Conservation (phyloP, 352 stramenopile species). For the Phytophthora pini region DNA sequence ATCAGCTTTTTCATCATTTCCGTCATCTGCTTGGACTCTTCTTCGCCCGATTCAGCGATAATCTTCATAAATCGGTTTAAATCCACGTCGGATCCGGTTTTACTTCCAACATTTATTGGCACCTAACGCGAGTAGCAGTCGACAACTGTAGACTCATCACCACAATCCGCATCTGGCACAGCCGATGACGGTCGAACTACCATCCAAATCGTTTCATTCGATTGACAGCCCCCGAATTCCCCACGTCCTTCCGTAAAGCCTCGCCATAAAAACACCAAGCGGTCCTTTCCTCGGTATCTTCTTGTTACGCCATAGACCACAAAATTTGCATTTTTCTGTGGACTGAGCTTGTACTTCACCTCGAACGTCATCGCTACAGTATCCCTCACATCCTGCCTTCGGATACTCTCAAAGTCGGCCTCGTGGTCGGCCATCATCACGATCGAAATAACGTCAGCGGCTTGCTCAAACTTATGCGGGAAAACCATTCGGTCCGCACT, state of each 20-base stretch:
- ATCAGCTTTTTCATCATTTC: slow-evolving; percentile 1
- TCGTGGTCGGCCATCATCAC: slow-evolving; percentile 20
- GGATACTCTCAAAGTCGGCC: background rate
- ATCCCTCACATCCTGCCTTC: slow-evolving; percentile 11
- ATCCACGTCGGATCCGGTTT: background rate
- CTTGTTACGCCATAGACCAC: slow-evolving; percentile 4
- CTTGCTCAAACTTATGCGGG: slow-evolving; percentile 16
- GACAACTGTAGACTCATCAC: background rate
- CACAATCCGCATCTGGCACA: background rate
- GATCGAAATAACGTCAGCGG: slow-evolving; percentile 7
- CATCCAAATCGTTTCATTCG: background rate
- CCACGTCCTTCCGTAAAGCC: slow-evolving; percentile 1
- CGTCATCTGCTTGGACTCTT: background rate
- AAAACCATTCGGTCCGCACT: slow-evolving; percentile 21
- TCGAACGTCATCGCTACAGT: slow-evolving; percentile 39
- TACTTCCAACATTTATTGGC: background rate
- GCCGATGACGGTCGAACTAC: background rate
- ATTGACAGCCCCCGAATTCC: slow-evolving; percentile 1
- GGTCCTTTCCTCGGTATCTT: background rate
- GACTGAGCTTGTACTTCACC: slow-evolving; percentile 12
- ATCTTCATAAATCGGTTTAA: slow-evolving; percentile 1
- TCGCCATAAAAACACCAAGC: background rate
- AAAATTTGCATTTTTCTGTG: slow-evolving; percentile 1
- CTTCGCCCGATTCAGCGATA: background rate
- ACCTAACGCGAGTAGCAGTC: slow-evolving; percentile 2